These are phyloP conservation scores for Porphyrellus sp. DNA, from an alignment of 1,284 basidiomycete species.

Conservation along the genomic window DNA sequence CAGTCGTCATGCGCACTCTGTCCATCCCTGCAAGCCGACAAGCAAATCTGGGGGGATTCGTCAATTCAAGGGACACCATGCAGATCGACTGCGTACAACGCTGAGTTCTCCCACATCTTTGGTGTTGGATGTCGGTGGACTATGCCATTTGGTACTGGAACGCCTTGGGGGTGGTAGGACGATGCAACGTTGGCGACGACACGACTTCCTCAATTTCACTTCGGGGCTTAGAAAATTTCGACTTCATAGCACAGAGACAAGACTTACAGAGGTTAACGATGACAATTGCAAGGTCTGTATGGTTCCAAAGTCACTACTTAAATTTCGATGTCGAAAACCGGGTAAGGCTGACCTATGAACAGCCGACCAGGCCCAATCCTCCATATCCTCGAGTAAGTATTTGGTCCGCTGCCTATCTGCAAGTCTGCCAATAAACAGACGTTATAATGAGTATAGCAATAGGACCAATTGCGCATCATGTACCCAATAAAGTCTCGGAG, in stretches of 20 bases:
- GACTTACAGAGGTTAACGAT: constrained; percentile 15
- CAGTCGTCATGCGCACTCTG: constrained; percentile 25
- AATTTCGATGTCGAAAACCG: background rate
- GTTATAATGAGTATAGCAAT: background rate
- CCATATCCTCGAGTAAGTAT: constrained; percentile 21
- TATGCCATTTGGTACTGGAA: constrained; percentile 1
- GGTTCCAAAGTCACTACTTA: background rate
- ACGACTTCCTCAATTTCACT: constrained; percentile 14
- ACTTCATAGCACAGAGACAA: background rate
- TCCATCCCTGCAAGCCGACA: constrained; percentile 30
- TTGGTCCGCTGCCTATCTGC: constrained; percentile 14
- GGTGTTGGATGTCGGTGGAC: constrained; percentile 7
- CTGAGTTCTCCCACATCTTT: constrained; percentile 13
- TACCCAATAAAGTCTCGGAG: constrained; percentile 31
- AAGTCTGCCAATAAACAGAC: constrained; percentile 16
- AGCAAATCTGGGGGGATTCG: constrained; percentile 21
- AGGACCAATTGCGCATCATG: background rate
- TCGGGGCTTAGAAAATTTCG: background rate
- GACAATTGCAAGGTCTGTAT: constrained; percentile 6
- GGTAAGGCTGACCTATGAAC: constrained; percentile 15
- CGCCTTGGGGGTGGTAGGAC: background rate
- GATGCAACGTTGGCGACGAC: background rate
- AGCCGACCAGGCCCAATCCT: constrained; percentile 12
- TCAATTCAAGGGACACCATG: background rate
- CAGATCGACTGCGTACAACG: constrained; percentile 16